These are phyloP conservation scores for Vigna unguiculata DNA, from an alignment of 306 rosid genomes.

Conservation along the genomic window DNA sequence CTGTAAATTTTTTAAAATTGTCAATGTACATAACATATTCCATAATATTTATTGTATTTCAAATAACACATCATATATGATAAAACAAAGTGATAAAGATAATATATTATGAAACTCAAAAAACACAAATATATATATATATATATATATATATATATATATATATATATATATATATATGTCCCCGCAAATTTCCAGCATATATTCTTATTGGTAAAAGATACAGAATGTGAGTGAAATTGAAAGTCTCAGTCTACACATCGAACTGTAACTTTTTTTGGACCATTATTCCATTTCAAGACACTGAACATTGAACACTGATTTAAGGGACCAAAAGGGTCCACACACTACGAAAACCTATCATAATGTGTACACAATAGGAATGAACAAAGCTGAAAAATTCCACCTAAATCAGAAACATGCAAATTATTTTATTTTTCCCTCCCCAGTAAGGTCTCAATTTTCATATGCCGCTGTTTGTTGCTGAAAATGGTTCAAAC, in stretches of 20 bases:
- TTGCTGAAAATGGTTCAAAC: conserved; percentile 51
- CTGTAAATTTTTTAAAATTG: too few relatives aligned
- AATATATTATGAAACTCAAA: too few relatives aligned
- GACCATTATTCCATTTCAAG: background rate
- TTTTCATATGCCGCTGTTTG: conserved; percentile 37
- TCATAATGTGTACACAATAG: background rate
- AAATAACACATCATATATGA: too few relatives aligned
- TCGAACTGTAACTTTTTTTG: background rate
- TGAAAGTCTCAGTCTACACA: background rate
- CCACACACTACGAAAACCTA: background rate
- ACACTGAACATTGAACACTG: background rate
- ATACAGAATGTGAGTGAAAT: background rate
- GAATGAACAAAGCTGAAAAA: background rate
- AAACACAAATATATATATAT: too few relatives aligned
- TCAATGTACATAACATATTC: too few relatives aligned
- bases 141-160: too few relatives aligned
- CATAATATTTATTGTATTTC: too few relatives aligned
- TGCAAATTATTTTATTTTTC: conserved; percentile 25
- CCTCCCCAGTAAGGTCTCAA: conserved; percentile 18
- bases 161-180: too few relatives aligned
- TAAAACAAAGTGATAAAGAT: too few relatives aligned
- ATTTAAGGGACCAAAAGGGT: background rate
- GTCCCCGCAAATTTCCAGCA: background rate
- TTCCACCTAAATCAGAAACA: background rate
- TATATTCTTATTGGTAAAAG: background rate